phyloP scores from a whole-genome alignment of 306 rosid genomes.

The Trifolium dubium region DNA sequence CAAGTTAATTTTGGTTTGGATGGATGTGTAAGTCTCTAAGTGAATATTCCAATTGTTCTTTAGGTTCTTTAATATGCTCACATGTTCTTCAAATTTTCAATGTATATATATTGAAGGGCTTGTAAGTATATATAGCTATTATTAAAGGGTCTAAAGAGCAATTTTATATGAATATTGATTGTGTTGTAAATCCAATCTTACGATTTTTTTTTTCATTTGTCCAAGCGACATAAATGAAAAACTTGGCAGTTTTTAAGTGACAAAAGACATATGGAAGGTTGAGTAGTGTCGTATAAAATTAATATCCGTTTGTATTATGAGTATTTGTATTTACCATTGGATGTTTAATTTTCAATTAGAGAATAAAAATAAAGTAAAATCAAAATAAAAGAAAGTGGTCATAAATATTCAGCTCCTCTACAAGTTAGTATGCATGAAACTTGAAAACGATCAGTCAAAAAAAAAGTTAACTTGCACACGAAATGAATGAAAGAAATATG shows the following conservation, averaged over 20 bases:
- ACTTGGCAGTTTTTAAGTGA: background rate
- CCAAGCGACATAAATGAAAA: background rate
- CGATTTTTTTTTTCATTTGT: background rate
- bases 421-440: slow-evolving; percentile 14
- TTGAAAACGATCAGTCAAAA: too few species aligned
- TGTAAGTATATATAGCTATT: too few species aligned
- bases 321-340: background rate
- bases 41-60: background rate
- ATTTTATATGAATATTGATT: too few species aligned
- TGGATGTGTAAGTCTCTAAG: background rate
- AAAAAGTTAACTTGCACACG: too few species aligned
- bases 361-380: background rate
- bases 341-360: background rate
- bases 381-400: background rate
- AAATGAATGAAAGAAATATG: too few species aligned
- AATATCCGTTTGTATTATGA: too few species aligned
- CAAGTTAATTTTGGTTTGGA: background rate
- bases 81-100: too few species aligned
- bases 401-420: background rate
- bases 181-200: background rate
- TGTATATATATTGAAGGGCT: too few species aligned
- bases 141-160: too few species aligned
- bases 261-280: too few species aligned
- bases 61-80: too few species aligned
- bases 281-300: too few species aligned